These are phyloP conservation scores for Plantago elongata DNA, from an alignment of 257 asterid genomes.

Conservation along the genomic window DNA sequence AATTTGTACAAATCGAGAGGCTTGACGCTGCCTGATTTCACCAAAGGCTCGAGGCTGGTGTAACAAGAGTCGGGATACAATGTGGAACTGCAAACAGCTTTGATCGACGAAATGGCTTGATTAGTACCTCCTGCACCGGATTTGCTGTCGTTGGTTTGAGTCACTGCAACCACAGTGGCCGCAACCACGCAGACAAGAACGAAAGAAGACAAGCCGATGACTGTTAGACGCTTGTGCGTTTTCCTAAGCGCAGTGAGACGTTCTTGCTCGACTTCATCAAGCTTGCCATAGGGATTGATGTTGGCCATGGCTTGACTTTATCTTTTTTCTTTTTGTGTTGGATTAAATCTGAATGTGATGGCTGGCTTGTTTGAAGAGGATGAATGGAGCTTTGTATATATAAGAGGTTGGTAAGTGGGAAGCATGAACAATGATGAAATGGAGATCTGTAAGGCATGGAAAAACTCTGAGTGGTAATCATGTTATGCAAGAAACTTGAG, in stretches of 20 bases:
- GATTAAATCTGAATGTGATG: not conserved
- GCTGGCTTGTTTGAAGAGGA: conserved; percentile 1
- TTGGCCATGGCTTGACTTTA: conserved; percentile 18
- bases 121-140: not conserved
- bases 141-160: conserved; percentile 20
- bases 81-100: conserved; percentile 23
- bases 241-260: conserved; percentile 34
- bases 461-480: conserved; percentile 2
- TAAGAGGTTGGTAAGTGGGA: conserved; percentile 1
- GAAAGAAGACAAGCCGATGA: conserved; percentile 33
- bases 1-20: conserved; percentile 29
- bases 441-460: not conserved
- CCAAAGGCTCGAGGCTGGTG: conserved; percentile 25
- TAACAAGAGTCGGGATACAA: conserved; percentile 29
- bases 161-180: conserved; percentile 31
- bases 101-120: conserved; percentile 12
- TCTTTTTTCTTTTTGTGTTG: not conserved
- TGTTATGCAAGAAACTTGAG: not conserved
- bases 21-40: conserved; percentile 18
- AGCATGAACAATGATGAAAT: not conserved
- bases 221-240: conserved; percentile 30
- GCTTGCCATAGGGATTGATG: conserved; percentile 31
- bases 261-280: conserved; percentile 34
- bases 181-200: conserved; percentile 31
- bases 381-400: not conserved